Percentiles rank a stretch among this genome's conserved stretches.
Conservation (phyloP, 345 rosid genomes). For the Nasturtium officinale region DNA sequence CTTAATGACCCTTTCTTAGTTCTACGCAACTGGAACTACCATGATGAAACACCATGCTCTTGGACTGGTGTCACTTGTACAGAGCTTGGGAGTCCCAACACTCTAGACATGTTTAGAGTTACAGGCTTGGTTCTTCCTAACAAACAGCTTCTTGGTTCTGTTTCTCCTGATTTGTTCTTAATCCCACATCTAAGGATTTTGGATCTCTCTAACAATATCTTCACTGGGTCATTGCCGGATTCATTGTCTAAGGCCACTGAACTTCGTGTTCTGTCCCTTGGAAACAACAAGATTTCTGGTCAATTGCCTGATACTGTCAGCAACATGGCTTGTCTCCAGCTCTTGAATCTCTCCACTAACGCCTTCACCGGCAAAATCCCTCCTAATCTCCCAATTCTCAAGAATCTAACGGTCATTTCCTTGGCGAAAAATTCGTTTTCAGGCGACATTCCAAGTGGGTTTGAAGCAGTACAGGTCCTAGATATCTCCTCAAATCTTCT, state of each 20-base stretch:
- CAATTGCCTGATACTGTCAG: slow-evolving; percentile 50
- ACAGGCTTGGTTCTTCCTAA: slow-evolving; percentile 61
- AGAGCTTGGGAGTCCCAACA: slow-evolving; percentile 44
- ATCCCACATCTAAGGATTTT: slow-evolving; percentile 54
- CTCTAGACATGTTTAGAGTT: slow-evolving; percentile 59
- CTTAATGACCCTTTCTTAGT: slow-evolving; percentile 63
- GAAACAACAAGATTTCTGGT: slow-evolving; percentile 63
- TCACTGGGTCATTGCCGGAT: slow-evolving; percentile 63
- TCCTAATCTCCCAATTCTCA: slow-evolving; percentile 46
- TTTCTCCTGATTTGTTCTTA: slow-evolving; percentile 50
- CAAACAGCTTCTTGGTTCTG: slow-evolving; percentile 66
- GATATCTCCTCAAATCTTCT: slow-evolving; percentile 82
- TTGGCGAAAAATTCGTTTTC: slow-evolving; percentile 61
- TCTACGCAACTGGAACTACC: slow-evolving; percentile 65
- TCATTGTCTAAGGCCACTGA: slow-evolving; percentile 55
- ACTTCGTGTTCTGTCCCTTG: slow-evolving; percentile 57
- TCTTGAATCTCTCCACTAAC: slow-evolving; percentile 74
- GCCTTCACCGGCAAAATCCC: slow-evolving; percentile 72
- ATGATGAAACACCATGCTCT: slow-evolving; percentile 64
- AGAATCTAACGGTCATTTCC: slow-evolving; percentile 65
- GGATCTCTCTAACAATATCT: slow-evolving; percentile 69
- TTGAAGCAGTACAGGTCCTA: slow-evolving; percentile 51
- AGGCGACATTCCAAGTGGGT: slow-evolving; percentile 56
- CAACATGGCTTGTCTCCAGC: slow-evolving; percentile 48
- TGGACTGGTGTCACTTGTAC: slow-evolving; percentile 74